Base-by-base conservation (phyloP, 768 basidiomycete species). In the Panaeolus cyanescens region DNA sequence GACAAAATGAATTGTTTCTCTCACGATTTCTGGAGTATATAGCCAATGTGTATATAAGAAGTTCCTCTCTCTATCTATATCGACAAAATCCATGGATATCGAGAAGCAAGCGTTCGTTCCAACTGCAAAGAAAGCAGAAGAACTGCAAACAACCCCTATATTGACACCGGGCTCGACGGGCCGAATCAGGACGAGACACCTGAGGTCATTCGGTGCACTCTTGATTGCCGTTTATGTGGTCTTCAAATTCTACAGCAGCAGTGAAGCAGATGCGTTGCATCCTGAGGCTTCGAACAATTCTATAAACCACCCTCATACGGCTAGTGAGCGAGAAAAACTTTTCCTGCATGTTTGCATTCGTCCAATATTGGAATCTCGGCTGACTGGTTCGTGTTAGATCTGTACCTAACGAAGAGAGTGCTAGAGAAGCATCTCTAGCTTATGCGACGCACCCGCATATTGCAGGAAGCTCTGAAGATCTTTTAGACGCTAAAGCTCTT, bases 401-500 rank as follows among this genome's bases (percentile, higher is more conserved):
- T 54, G 64, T 88, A 8, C 90, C 89, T 1, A 82, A 78, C 61
- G 67, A 77, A 3, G 80, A 82, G 55, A 87, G 84, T 60, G 90
- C 89, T 1, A 65, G 86, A 3, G 77, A 75, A 22, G 79, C 84
- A 6, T 88, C 89, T 20, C 79, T 81, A 17, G 71, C 73, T 28
- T 89, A 85, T 68, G 86, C 88, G 0, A 82, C 83, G 1, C 85
- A 87, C 63, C 88, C 90, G 28, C 91, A 92, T 72, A 74, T 90
- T 50, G 90, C 90, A 3, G 89, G 90, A 8, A 85, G 86, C n/a
- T 62, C 74, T 2, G 82, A 82, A 62, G 88, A 91, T 68, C 76
- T 84, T 30, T 70, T 79, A 30, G 85, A 89, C 67, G 91, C 92
- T 12, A 83, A 86, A 66, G 75, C 79, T 33, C 82, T 93, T 61